Conservation (phyloP, 768 basidiomycete genomes). For the Albatrellus ellisii region DNA sequence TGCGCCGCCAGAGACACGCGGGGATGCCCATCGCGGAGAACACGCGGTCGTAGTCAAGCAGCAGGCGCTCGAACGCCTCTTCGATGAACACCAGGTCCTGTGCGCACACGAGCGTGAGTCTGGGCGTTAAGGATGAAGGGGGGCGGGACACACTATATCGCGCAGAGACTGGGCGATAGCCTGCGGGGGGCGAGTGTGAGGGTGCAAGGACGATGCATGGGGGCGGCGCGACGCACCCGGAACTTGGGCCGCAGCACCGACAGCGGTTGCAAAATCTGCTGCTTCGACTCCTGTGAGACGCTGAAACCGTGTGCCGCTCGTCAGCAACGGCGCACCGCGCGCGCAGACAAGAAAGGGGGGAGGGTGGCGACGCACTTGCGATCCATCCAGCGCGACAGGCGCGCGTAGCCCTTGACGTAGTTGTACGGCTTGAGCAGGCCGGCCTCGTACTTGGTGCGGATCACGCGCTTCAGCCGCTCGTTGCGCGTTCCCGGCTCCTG, state of each 20-base stretch:
- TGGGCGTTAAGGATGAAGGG: not conserved
- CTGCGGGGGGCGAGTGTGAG: constrained; percentile 20
- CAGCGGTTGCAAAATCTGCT: constrained; percentile 83
- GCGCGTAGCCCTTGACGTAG: constrained; percentile 90
- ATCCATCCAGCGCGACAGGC: constrained; percentile 92
- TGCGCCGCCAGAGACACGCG: constrained; percentile 91
- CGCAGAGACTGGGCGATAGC: constrained; percentile 75
- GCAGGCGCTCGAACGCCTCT: constrained; percentile 89
- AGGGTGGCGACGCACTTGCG: constrained; percentile 46
- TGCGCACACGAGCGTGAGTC: constrained; percentile 2
- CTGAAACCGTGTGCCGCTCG: constrained; percentile 26
- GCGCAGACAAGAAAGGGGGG: constrained; percentile 9
- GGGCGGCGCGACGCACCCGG: constrained; percentile 33
- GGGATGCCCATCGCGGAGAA: constrained; percentile 96
- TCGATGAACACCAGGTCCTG: constrained; percentile 95
- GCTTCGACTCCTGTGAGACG: constrained; percentile 82
- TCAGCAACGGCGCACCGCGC: not conserved
- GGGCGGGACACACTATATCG: constrained; percentile 44
- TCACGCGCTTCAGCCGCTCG: constrained; percentile 82
- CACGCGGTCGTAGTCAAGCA: constrained; percentile 91
- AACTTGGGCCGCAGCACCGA: constrained; percentile 80
- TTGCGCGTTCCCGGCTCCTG: constrained; percentile 85
- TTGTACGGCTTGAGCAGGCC: constrained; percentile 92
- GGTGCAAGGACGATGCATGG: not conserved
- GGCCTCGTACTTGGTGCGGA: constrained; percentile 93